Conservation (phyloP, 1,284 basidiomycete genomes). For the Cutaneotrichosporon spelunceum region DNA sequence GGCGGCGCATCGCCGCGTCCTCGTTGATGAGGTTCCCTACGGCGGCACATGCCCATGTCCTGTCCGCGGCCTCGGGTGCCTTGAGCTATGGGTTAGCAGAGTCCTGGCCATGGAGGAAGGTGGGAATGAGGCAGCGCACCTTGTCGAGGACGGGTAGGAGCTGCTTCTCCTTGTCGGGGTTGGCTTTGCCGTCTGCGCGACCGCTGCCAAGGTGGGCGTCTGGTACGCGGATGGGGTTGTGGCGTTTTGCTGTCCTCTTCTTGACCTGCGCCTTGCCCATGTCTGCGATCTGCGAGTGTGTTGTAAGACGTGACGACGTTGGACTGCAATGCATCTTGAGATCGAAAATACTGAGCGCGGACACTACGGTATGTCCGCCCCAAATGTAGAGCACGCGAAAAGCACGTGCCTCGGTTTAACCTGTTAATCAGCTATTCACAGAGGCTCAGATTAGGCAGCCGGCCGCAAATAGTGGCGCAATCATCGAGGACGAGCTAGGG, state of each 20-base stretch:
- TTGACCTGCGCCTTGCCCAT: slow-evolving; percentile 93
- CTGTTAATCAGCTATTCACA: too few relatives aligned
- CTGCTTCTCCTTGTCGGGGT: slow-evolving; percentile 64
- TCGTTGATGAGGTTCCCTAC: slow-evolving; percentile 84
- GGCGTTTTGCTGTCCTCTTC: slow-evolving; percentile 61
- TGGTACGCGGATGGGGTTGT: slow-evolving; percentile 86
- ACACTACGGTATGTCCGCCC: background rate
- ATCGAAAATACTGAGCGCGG: slow-evolving; percentile 8
- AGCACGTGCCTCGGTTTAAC: background rate
- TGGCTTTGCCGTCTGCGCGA: slow-evolving; percentile 39
- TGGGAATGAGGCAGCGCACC: slow-evolving; percentile 53
- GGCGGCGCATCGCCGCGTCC: slow-evolving; percentile 77
- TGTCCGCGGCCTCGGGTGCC: slow-evolving; percentile 66
- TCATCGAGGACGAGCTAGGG: too few relatives aligned
- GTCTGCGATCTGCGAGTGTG: background rate
- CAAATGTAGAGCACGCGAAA: background rate
- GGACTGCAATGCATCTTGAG: background rate
- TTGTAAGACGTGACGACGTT: background rate
- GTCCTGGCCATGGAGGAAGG: slow-evolving; percentile 1
- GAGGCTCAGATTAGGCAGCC: too few relatives aligned
- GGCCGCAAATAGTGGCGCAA: too few relatives aligned
- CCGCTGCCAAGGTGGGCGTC: slow-evolving; percentile 82
- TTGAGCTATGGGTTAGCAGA: slow-evolving; percentile 33
- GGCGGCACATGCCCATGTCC: slow-evolving; percentile 89
- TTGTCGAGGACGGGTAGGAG: slow-evolving; percentile 84